These are phyloP conservation scores for Spizellomyces punctatus DNA, from an alignment of 192 early-diverging fungal genomes.

Conservation along the genomic window DNA sequence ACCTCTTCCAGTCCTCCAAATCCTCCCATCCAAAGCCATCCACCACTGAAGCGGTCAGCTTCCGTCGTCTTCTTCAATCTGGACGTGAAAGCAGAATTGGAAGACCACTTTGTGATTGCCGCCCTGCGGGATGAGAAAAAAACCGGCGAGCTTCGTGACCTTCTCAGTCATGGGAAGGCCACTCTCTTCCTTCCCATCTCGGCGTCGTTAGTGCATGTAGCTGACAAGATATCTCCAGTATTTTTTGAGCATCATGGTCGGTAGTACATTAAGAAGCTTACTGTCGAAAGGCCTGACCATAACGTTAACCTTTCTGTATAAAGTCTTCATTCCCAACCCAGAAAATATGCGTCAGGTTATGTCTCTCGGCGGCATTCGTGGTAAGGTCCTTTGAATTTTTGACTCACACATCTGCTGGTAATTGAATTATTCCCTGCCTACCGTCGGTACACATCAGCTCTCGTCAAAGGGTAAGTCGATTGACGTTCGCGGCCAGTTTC, in stretches of 20 bases:
- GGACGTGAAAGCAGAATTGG: conserved; percentile 3
- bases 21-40: no score
- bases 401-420: no score
- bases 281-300: background rate
- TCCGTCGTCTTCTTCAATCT: conserved; percentile 5
- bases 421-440: no score
- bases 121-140: background rate
- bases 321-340: conserved; percentile 26
- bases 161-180: conserved; percentile 12
- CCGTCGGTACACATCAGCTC: conserved; percentile 2
- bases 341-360: conserved; percentile 22
- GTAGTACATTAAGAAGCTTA: background rate
- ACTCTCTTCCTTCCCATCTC: conserved; percentile 13
- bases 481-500: no score
- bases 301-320: background rate
- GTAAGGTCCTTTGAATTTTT: background rate
- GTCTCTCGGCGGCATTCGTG: conserved; percentile 33
- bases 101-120: conserved; percentile 5
- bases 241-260: conserved; percentile 29
- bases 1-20: no score
- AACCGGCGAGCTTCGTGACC: background rate
- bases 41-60: conserved; percentile 2
- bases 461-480: conserved; percentile 18
- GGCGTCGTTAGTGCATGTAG: conserved; percentile 9
- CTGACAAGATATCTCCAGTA: conserved; percentile 1